Evolutionary conservation across 257 asterid genomes (phyloP), one percentile per base, ranked within the genome.

Genomic region (Nicotiana paniculata): DNA sequence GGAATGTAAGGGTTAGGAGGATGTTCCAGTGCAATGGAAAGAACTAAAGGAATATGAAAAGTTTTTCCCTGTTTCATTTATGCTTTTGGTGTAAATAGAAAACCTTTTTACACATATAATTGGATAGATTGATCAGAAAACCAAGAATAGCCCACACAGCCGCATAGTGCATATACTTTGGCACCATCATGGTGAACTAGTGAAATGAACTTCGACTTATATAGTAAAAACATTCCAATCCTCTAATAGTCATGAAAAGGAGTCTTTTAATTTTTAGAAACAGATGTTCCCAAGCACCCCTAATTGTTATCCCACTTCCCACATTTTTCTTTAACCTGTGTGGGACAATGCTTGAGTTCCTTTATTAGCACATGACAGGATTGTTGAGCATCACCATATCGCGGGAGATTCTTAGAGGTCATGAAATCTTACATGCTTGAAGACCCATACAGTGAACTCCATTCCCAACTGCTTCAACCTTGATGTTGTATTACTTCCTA

Each of bases 361-460:
- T 72, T 72, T 26, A 43, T 43, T 72, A 72, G 62, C 24, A 46
- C 37, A 74, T 46, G 39, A 74, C 39, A 48, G 39, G 62, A 74
- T 74, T 48, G 39, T 24, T 24, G 39, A 48, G 62, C 79, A 46
- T 74, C 79, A 74, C 3, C 15, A 74, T 74, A n/a, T 6, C 15
- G 61, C 24, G 24, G 57, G 24, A 74, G 15, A 74, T 26, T 74
- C 39, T 3, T 28, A 74, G 24, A 74, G 79, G 26, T 74, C 37
- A 46, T 48, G 79, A 74, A 74, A 74, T 48, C 98, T 91, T 88
- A 96, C 99, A 89, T 96, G 98, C 90, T 96, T 96, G 89, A 96
- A 96, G 88, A 96, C 99, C 99, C 99, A 96, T 54, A 96, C 98
- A 63, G 97, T 87, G 82, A 96, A 96, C 93, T 96, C 99, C 99